phyloP scores from a whole-genome alignment of 805 yeast species.

The Kurtzmaniella fragi region DNA sequence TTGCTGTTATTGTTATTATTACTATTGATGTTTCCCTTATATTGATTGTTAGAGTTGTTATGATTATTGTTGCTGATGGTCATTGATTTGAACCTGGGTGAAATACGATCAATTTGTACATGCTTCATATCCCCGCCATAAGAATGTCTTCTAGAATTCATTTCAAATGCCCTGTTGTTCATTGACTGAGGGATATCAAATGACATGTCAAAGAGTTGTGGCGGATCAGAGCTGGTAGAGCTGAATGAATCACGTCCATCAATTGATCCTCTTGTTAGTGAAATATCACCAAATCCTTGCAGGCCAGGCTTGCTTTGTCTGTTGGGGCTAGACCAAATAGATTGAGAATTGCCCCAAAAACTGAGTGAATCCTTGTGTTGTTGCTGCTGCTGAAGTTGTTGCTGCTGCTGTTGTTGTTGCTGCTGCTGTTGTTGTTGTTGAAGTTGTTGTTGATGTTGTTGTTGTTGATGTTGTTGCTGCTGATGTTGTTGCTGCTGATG shows the following conservation, averaged over 20 bases:
- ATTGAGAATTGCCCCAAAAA: neutral
- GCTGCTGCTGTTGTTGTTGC: neutral
- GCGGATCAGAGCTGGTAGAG: no score
- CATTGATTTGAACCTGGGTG: no score
- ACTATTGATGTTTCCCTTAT: neutral
- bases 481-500: slow-evolving; percentile 4
- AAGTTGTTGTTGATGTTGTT: neutral
- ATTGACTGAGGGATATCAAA: no score
- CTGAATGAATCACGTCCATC: no score
- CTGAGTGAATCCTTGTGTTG: neutral
- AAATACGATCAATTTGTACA: neutral
- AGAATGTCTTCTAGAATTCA: slow-evolving; percentile 1
- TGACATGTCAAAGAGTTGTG: no score
- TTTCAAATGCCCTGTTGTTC: neutral
- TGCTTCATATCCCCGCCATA: slow-evolving; percentile 1
- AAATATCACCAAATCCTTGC: no score
- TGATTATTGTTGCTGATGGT: neutral
- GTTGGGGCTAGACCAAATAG: slow-evolving; percentile 3
- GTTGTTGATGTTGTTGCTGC: slow-evolving; percentile 2
- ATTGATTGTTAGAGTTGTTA: neutral
- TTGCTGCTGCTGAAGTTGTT: neutral
- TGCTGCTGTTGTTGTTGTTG: slow-evolving; percentile 1
- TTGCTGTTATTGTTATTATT: slow-evolving; percentile 4
- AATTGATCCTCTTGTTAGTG: no score
- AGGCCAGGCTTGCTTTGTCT: neutral